Evolutionary conservation across 2,329 filamentous ascomycete species (phyloP).

Genomic region (Fusarium pseudoanthophilum): DNA sequence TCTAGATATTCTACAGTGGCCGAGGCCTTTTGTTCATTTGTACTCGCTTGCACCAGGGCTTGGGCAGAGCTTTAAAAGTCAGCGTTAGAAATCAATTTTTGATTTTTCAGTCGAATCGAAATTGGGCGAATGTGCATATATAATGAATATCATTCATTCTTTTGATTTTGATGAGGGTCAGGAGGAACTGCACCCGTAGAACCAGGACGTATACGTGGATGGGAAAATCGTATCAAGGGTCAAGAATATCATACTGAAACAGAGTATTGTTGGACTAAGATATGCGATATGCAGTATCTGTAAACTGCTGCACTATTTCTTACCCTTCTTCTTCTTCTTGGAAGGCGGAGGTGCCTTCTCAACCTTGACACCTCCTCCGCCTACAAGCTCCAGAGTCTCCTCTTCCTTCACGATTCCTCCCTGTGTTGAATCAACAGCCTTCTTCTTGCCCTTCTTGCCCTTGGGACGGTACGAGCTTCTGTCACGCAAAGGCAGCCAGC

Average conservation of each 20-base stretch:
- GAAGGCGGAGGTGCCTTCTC: conserved; percentile 64
- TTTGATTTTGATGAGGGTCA: neutral
- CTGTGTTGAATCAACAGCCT: conserved; percentile 81
- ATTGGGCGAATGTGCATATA: neutral
- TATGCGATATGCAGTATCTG: neutral
- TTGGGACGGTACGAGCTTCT: conserved; percentile 89
- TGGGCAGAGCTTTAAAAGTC: conserved; percentile 37
- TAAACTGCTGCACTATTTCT: conserved; percentile 56
- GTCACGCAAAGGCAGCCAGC: conserved; percentile 92
- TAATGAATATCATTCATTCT: neutral
- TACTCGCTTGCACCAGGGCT: conserved; percentile 26
- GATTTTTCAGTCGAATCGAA: conserved; percentile 4
- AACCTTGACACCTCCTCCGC: conserved; percentile 72
- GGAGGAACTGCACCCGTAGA: neutral
- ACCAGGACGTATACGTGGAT: neutral
- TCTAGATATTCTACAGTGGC: conserved; percentile 41
- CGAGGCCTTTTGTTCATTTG: conserved; percentile 31
- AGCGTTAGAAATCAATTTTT: conserved; percentile 40
- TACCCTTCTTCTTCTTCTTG: conserved; percentile 64
- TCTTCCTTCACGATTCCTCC: conserved; percentile 84
- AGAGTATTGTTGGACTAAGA: neutral
- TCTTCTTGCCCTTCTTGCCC: conserved; percentile 91
- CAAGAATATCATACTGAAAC: neutral
- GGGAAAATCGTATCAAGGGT: neutral
- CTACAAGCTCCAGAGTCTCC: conserved; percentile 71